Base-by-base conservation (phyloP, 2,329 filamentous ascomycete genomes). In the Coleophoma crateriformis region DNA sequence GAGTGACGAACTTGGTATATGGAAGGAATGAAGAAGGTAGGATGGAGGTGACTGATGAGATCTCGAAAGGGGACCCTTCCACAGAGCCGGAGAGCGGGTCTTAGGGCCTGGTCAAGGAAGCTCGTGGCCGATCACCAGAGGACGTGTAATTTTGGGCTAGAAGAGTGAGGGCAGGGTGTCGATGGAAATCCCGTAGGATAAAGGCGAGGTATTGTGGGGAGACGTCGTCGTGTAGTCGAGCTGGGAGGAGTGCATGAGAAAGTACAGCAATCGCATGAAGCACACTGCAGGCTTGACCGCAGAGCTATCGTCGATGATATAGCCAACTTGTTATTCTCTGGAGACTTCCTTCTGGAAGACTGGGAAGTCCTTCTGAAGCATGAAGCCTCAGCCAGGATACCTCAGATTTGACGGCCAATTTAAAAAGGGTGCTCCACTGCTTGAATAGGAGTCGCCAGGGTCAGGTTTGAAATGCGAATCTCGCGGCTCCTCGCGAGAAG, bases 1-100 rank as follows among this genome's bases (percentile, higher is more conserved):
- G 48, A 50, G 38, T 48, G 46, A 44, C 22, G 38, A 45, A 42
- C 11, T 54, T 48, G 48, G 46, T 43, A 46, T 42, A 33, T 44
- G 49, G 54, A 51, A 35, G 39, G 47, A 52, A 37, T 44, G 49
- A 47, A 55, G 52, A 52, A 58, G 48, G 49, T 46, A 48, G 51
- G 47, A 49, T 53, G 51, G 51, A 54, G 54, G 50, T 53, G 50
- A 53, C 17, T 39, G n/a, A 54, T 37, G 44, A 48, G 45, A 39
- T 43, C 44, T 48, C 27, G 27, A 34, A 35, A 45, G 34, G 41
- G 46, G 50, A 50, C 47, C 50, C 55, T 59, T 58, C 60, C 60
- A 61, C 52, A 44, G 54, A 62, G 55, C 54, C 49, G 59, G 56
- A 59, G 57, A 48, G 60, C 55, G 61, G 60, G 60, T 61, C 58